phyloP scores from a whole-genome alignment of 1,284 basidiomycete genomes.

The Ganoderma leucocontextum region DNA sequence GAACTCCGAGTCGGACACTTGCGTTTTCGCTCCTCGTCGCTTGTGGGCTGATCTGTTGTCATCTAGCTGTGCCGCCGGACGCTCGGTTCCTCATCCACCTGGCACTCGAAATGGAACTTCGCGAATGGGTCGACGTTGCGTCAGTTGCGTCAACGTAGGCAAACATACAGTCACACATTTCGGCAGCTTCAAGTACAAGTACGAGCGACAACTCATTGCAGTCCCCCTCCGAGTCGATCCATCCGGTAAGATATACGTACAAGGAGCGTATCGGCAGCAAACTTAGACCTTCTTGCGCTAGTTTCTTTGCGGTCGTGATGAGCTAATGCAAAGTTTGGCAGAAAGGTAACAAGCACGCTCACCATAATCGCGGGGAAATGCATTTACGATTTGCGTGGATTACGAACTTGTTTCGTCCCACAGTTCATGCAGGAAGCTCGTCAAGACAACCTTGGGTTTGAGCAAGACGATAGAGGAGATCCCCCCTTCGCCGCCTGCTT shows the following conservation, averaged over 20 bases:
- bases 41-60: too few species aligned
- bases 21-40: too few species aligned
- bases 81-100: too few species aligned
- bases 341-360: not conserved
- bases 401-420: not conserved
- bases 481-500: not conserved
- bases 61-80: too few species aligned
- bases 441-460: constrained; percentile 29
- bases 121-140: too few species aligned
- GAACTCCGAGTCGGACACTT: too few species aligned
- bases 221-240: not conserved
- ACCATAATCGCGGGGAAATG: not conserved
- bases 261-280: not conserved
- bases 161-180: too few species aligned
- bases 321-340: not conserved
- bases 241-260: not conserved
- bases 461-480: not conserved
- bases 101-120: too few species aligned
- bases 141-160: too few species aligned
- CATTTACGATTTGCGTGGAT: not conserved
- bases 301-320: not conserved
- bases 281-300: too few species aligned
- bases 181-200: too few species aligned
- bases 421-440: constrained; percentile 13
- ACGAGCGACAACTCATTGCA: too few species aligned